phyloP scores from a whole-genome alignment of 352 stramenopile genomes.

The Pythium scleroteichum region DNA sequence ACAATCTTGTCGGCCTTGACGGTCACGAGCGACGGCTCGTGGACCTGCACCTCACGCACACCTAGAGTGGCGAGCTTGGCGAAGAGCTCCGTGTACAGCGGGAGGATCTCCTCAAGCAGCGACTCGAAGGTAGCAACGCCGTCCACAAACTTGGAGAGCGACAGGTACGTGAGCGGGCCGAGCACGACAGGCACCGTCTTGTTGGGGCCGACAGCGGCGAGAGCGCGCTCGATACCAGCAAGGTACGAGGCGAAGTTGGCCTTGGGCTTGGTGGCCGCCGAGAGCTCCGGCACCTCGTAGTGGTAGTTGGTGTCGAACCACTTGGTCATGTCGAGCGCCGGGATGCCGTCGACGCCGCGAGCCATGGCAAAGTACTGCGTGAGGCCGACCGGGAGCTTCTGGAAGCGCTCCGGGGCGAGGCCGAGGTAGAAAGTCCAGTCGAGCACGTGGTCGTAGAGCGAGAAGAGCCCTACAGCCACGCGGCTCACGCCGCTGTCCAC shows the following conservation, averaged over 20 bases:
- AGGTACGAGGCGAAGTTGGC: constrained; percentile 86
- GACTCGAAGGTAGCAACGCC: constrained; percentile 53
- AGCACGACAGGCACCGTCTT: constrained; percentile 85
- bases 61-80: constrained; percentile 69
- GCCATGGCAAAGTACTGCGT: constrained; percentile 91
- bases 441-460: constrained; percentile 92
- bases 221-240: constrained; percentile 69
- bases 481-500: constrained; percentile 67
- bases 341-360: constrained; percentile 86
- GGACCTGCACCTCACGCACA: constrained; percentile 87
- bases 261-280: constrained; percentile 58
- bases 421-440: constrained; percentile 87
- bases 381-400: constrained; percentile 53
- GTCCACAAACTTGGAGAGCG: constrained; percentile 82
- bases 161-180: constrained; percentile 81
- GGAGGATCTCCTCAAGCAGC: constrained; percentile 73
- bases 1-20: constrained; percentile 57
- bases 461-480: constrained; percentile 89
- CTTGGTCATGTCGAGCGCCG: constrained; percentile 93
- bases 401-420: constrained; percentile 76
- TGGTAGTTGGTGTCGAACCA: constrained; percentile 96
- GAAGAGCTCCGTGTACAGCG: constrained; percentile 81
- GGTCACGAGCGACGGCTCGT: constrained; percentile 90
- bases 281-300: constrained; percentile 93
- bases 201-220: constrained; percentile 75